Base-by-base conservation (phyloP, 2,329 filamentous ascomycete genomes). In the Aspergillus sp. region DNA sequence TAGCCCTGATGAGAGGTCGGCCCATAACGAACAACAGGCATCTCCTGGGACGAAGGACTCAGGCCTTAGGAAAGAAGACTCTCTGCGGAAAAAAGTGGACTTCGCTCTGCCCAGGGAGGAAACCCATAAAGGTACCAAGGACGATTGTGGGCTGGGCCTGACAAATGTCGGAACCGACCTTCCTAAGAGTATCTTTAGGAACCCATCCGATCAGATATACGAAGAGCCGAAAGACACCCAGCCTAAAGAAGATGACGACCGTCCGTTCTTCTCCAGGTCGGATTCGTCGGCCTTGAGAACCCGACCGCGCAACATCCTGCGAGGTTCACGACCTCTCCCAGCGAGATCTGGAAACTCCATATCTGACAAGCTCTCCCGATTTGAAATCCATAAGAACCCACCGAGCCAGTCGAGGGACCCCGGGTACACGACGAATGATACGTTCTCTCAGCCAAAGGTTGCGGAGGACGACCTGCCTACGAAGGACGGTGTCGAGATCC, bases 381-480 rank as follows among this genome's bases (percentile, higher is more conserved):
- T 86, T 51, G 90, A 97, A 69, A 94, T 96, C 53, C 83, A 96
- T 70, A 87, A 83, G 62, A 95, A 96, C 63, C 85, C 90, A 16
- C 90, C 91, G 1, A 86, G 85, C 17, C 91, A 94, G 66, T 92
- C 91, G 43, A 85, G 87, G 53, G 90, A 96, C 65, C 85, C 91
- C 4, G 81, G 79, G 16, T 97, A 97, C 72, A 91, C 83, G 2
- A 84, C 80, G 49, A 96, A 94, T 62, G 64, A 74, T 16, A 67
- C 77, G 3, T 61, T 71, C 13, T 70, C 68, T 40, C 63, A 65
- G n/a, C 58, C 63, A 47, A 61, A 60, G 17, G 51, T 43, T 45
- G 49, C 66, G 47, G 62, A 67, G 19, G 67, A 73, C 5, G 68
- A 70, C 50, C 76, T 80, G 36, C 82, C 81, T 42, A 87, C 79